Evolutionary conservation across 768 basidiomycete genomes (phyloP).

Genomic region (Leccinum boreale): DNA sequence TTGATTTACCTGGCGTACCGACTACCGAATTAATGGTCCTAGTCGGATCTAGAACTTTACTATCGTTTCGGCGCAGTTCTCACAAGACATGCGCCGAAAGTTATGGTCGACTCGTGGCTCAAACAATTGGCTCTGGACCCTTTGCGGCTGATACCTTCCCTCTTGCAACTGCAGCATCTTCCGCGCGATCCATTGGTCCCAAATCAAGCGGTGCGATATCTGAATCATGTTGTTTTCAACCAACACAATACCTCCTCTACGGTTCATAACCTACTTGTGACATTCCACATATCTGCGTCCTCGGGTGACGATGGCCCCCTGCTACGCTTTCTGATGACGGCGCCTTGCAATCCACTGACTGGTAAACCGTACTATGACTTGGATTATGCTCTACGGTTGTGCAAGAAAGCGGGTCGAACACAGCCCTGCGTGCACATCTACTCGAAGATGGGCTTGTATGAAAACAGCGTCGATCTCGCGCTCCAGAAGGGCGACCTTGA

Average conservation of each 20-base stretch:
- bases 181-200: slow-evolving; percentile 69
- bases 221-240: slow-evolving; percentile 81
- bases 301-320: slow-evolving; percentile 73
- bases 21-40: slow-evolving; percentile 5
- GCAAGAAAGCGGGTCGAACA: slow-evolving; percentile 75
- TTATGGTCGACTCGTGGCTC: slow-evolving; percentile 91
- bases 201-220: slow-evolving; percentile 88
- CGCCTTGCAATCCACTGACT: slow-evolving; percentile 79
- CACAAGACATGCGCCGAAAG: slow-evolving; percentile 81
- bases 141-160: slow-evolving; percentile 81
- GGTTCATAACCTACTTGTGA: slow-evolving; percentile 91
- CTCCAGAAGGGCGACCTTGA: slow-evolving; percentile 93
- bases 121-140: slow-evolving; percentile 79
- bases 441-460: slow-evolving; percentile 95
- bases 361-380: slow-evolving; percentile 92
- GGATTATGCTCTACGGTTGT: slow-evolving; percentile 92
- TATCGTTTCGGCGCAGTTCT: slow-evolving; percentile 91
- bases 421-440: slow-evolving; percentile 96
- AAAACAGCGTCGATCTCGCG: slow-evolving; percentile 94
- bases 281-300: slow-evolving; percentile 67
- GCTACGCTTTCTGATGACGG: slow-evolving; percentile 76
- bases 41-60: slow-evolving; percentile 87
- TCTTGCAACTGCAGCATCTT: slow-evolving; percentile 75
- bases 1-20: neutral
- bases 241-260: slow-evolving; percentile 78